Evolutionary conservation across 805 yeast species (phyloP).

Genomic region (Torulaspora franciscae): DNA sequence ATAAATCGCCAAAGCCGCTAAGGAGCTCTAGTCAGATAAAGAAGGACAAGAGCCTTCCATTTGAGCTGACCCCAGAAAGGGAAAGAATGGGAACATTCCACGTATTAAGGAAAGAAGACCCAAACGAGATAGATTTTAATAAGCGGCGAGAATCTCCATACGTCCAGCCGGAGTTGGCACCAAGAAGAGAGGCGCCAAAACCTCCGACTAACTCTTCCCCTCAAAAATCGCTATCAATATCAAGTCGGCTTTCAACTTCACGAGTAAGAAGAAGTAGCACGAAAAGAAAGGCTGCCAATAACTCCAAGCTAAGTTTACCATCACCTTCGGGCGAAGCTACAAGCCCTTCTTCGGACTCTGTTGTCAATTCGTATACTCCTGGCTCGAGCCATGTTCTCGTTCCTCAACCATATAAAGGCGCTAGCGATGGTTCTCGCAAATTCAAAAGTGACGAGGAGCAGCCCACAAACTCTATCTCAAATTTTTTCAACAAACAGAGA

Average conservation of each 20-base stretch:
- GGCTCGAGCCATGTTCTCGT: constrained; percentile 41
- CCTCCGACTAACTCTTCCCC: constrained; percentile 45
- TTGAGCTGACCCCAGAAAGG: constrained; percentile 16
- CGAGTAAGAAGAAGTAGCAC: constrained; percentile 20
- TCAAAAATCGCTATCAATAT: constrained; percentile 17
- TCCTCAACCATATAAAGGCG: constrained; percentile 42
- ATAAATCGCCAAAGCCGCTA: constrained; percentile 14
- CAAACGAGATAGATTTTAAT: constrained; percentile 75
- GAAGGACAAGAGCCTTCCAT: constrained; percentile 8
- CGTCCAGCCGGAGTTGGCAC: constrained; percentile 53
- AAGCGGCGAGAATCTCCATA: constrained; percentile 73
- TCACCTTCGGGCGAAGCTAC: constrained; percentile 10
- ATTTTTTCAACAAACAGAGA: constrained; percentile 16
- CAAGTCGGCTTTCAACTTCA: constrained; percentile 14
- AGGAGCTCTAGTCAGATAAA: constrained; percentile 3
- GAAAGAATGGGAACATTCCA: constrained; percentile 48
- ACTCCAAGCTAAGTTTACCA: constrained; percentile 23
- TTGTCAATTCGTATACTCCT: constrained; percentile 40
- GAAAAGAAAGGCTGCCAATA: constrained; percentile 11
- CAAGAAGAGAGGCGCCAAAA: constrained; percentile 67
- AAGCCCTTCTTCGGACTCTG: constrained; percentile 19
- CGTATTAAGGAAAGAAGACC: constrained; percentile 58
- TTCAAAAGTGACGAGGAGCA: constrained; percentile 12
- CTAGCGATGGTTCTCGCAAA: constrained; percentile 13
- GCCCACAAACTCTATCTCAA: constrained; percentile 11